Evolutionary conservation across 2,329 filamentous ascomycete genomes (phyloP), one percentile per base, ranked within the genome.

Genomic region (Fusarium heterosporum): DNA sequence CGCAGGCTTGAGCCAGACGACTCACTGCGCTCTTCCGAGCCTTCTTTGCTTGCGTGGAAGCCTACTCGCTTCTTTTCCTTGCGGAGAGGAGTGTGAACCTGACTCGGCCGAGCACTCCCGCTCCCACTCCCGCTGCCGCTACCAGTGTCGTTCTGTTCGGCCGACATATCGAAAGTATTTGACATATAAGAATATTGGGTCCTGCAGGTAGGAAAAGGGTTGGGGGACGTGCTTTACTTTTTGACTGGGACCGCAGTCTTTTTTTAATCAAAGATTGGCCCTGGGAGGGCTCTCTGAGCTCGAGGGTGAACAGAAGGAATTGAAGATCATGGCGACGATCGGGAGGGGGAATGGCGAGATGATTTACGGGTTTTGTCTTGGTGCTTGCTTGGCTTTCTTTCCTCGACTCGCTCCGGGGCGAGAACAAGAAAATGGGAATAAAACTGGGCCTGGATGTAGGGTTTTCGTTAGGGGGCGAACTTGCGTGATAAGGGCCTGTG

Each of bases 61-160:
- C 75, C 79, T 14, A 81, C 79, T 41, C 75, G 74, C 74, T 81
- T 81, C 75, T 81, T 81, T 49, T 78, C 76, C 64, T 72, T 80
- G 48, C 72, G 75, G 50, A 67, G 58, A 25, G 77, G 75, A 32
- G 75, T 76, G 54, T 72, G 68, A 56, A 72, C 68, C 67, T 73
- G 73, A 45, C 71, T 76, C 17, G 71, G 66, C 25, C 67, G 68
- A 49, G 53, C 61, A 13, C 63, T 36, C 6, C 30, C 69, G 55
- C 66, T 72, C 16, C 60, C 41, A 22, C 50, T 68, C 42, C 72
- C 73, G 57, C 49, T 66, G 22, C 34, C 61, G 8, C 60, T 64
- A n/a, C 64, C 69, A 59, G 69, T 76, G 59, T 73, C 74, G 58
- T 69, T 74, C 26, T 69, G 65, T 48, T 74, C 68, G 57, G 66